Evolutionary conservation across 139 green algal genomes (phyloP).

Genomic region (Desmodesmus armatus): DNA sequence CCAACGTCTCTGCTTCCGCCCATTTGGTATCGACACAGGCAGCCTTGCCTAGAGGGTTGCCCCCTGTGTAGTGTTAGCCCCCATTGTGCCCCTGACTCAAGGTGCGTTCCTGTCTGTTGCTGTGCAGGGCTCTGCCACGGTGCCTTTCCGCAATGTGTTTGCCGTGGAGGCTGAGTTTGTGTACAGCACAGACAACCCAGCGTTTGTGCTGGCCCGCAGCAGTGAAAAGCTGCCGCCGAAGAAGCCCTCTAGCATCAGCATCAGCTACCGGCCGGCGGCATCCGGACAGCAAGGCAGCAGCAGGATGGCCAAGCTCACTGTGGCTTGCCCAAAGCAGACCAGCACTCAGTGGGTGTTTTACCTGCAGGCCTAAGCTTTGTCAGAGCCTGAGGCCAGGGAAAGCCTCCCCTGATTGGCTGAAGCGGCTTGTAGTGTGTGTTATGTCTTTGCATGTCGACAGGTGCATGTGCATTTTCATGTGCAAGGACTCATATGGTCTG

Average conservation of each 20-base stretch:
- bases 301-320: slow-evolving; percentile 78
- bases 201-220: slow-evolving; percentile 70
- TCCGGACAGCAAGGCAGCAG: not conserved
- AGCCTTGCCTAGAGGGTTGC: too few relatives aligned
- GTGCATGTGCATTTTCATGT: too few relatives aligned
- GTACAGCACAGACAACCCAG: slow-evolving; percentile 81
- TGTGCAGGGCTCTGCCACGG: slow-evolving; percentile 49
- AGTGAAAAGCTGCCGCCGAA: slow-evolving; percentile 76
- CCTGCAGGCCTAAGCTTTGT: slow-evolving; percentile 65
- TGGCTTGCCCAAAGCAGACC: slow-evolving; percentile 73
- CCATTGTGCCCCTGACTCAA: not conserved
- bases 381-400: too few relatives aligned
- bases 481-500: too few relatives aligned
- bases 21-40: too few relatives aligned
- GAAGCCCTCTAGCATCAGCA: slow-evolving; percentile 66
- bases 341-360: slow-evolving; percentile 82
- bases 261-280: slow-evolving; percentile 75
- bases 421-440: too few relatives aligned
- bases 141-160: slow-evolving; percentile 88
- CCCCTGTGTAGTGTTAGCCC: too few relatives aligned
- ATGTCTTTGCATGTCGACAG: too few relatives aligned
- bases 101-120: not conserved
- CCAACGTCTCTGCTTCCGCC: too few relatives aligned
- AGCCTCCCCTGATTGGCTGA: too few relatives aligned
- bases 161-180: slow-evolving; percentile 70